Base-by-base conservation (phyloP, 495 filamentous ascomycete species). In the Lentithecium fluviatile region DNA sequence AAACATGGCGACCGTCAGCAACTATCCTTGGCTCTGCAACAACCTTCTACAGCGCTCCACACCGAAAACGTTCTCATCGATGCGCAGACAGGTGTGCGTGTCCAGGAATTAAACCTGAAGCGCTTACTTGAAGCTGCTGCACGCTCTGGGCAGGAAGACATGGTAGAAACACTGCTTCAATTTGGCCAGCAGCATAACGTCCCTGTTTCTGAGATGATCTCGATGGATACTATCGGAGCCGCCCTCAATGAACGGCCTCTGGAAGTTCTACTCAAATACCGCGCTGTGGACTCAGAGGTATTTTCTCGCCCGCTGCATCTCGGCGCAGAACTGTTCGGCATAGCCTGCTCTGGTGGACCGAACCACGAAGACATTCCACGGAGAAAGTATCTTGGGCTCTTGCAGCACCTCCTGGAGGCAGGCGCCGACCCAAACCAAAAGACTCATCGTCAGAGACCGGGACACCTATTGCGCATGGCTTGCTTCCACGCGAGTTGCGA, bases 141-240 rank as follows among this genome's bases (percentile, higher is more conserved):
- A 54, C 3, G 20, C 6, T 24, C 25, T n/a, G 49, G 29, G 12
- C 24, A 52, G 6, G 49, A 2, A 2, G 29, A 32, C 23, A 13
- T 19, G 25, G 49, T 52, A 6, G 24, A 32, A 24, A 2, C 19
- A 34, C 49, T 52, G 2, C 24, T 52, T 24, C 12, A 19, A n/a
- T 52, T 52, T n/a, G 49, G 49, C 25, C 49, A 52, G 21, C 23
- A 52, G 29, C 49, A 52, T 7, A 24, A n/a, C 49, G 49, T 52
- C n/a, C 7, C 23, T 10, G 49, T 37, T 2, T 17, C 3, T 2
- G 2, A 32, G 3, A 5, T 52, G n/a, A 7, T 36, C 6, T 34
- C 49, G 11, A 3, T 8, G 4, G 24, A 34, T 17, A 23, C 34
- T 24, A 37, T 52, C 49, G 3, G 11, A 4, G 10, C 11, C 6